Percentiles rank a stretch among this genome's conserved stretches.
These are phyloP conservation scores for Gracilariopsis chorda DNA, from an alignment of 23 red algal genomes.

Conservation along the genomic window DNA sequence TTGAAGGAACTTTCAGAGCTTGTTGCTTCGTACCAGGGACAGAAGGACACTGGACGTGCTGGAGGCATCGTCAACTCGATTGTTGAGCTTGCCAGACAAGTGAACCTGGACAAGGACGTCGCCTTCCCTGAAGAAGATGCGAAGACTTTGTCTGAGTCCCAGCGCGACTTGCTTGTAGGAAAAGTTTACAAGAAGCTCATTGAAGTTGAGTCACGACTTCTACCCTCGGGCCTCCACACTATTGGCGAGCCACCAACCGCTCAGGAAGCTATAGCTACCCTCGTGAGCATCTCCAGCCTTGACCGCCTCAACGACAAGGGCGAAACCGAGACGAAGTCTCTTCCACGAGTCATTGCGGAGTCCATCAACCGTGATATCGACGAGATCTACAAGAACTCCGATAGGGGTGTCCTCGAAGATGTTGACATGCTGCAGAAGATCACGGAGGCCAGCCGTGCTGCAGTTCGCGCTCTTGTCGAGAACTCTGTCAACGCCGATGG, in stretches of 20 bases:
- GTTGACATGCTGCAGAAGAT: constrained; percentile 90
- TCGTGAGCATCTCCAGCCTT: constrained; percentile 95
- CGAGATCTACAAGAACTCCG: constrained; percentile 81
- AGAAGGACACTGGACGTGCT: constrained; percentile 76
- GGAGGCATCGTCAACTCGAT: constrained; percentile 82
- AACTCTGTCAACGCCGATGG: constrained; percentile 91
- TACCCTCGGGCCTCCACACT: constrained; percentile 95
- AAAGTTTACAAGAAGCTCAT: constrained; percentile 94
- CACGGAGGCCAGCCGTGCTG: constrained; percentile 79
- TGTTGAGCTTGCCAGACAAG: constrained; percentile 80
- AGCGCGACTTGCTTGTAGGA: constrained; percentile 85
- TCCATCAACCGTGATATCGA: constrained; percentile 94
- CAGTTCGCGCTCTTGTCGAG: constrained; percentile 76
- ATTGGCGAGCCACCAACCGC: constrained; percentile 95
- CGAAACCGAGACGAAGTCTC: constrained; percentile 53
- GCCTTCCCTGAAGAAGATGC: constrained; percentile 64
- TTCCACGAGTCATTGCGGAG: constrained; percentile 86
- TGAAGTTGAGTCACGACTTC: constrained; percentile 92
- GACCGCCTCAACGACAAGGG: constrained; percentile 85
- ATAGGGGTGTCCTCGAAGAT: constrained; percentile 83
- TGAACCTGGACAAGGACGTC: constrained; percentile 94
- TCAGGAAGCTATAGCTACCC: constrained; percentile 90
- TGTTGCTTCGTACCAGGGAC: constrained; percentile 88
- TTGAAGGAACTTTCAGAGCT: constrained; percentile 93
- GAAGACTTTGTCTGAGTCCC: constrained; percentile 45